Evolutionary conservation across 2,329 filamentous ascomycete species (phyloP).

Genomic region (Aspergillus sp.): DNA sequence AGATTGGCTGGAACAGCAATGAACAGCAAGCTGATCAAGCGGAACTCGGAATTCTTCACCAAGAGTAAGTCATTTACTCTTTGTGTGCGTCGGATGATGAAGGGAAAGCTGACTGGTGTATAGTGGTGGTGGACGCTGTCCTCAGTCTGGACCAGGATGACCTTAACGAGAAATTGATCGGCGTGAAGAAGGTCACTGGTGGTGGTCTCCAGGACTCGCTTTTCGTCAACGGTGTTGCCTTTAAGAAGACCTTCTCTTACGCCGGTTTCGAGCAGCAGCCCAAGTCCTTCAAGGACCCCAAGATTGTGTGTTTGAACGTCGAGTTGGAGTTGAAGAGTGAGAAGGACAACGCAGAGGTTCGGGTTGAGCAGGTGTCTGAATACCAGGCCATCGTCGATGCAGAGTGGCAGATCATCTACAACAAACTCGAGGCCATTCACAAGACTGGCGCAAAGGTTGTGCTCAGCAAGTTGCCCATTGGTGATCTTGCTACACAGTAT

Average conservation of each 20-base stretch:
- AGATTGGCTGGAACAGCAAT: slow-evolving; percentile 94
- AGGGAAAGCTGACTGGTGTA: slow-evolving; percentile 6
- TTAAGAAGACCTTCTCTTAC: slow-evolving; percentile 99
- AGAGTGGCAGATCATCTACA: slow-evolving; percentile 99
- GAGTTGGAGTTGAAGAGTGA: slow-evolving; percentile 98
- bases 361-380: slow-evolving; percentile 96
- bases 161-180: slow-evolving; percentile 95
- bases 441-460: slow-evolving; percentile 96
- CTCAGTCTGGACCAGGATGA: slow-evolving; percentile 93
- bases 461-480: slow-evolving; percentile 93
- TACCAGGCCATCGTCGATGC: slow-evolving; percentile 99
- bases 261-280: slow-evolving; percentile 99
- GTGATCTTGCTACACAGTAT: slow-evolving; percentile 89
- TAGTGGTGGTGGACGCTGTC: slow-evolving; percentile 97
- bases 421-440: slow-evolving; percentile 94
- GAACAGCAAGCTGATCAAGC: slow-evolving; percentile 99
- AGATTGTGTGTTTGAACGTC: slow-evolving; percentile 96
- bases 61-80: slow-evolving; percentile 65
- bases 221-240: slow-evolving; percentile 96
- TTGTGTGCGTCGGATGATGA: slow-evolving; percentile 9
- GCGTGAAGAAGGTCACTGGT: slow-evolving; percentile 96
- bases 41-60: slow-evolving; percentile 94
- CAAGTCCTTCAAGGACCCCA: slow-evolving; percentile 88
- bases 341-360: slow-evolving; percentile 98
- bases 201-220: slow-evolving; percentile 93